Evolutionary conservation across 2,329 filamentous ascomycete species (phyloP).

Genomic region (Metarhizium robertsii): DNA sequence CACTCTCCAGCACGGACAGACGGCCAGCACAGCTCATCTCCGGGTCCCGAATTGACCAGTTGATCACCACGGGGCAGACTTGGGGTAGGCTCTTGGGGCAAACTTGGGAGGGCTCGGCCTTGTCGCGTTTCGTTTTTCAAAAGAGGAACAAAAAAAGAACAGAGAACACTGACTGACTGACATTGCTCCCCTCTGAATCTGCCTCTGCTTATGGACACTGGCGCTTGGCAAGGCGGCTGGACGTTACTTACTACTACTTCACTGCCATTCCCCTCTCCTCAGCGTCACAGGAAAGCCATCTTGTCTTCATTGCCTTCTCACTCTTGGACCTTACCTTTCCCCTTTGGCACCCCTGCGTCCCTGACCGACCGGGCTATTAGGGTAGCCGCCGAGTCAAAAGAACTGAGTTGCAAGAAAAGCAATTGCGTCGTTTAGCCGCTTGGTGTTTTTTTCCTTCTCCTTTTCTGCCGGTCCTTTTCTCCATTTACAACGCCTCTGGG

Average conservation of each 20-base stretch:
- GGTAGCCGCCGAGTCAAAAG: neutral
- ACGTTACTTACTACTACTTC: neutral
- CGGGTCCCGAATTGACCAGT: neutral
- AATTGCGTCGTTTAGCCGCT: neutral
- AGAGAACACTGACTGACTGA: neutral
- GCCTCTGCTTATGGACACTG: neutral
- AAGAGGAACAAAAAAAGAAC: neutral
- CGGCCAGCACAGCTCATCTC: slow-evolving; percentile 1
- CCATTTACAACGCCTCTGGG: neutral
- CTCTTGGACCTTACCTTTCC: neutral
- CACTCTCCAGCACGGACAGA: slow-evolving; percentile 1
- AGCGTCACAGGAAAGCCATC: neutral
- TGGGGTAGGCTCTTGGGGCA: neutral
- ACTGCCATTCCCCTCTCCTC: neutral
- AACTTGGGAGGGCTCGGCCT: neutral
- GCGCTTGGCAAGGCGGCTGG: neutral
- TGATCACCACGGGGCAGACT: neutral
- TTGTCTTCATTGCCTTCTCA: neutral
- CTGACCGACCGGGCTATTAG: neutral
- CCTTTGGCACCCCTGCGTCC: neutral
- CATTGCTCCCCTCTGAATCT: neutral
- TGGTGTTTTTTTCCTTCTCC: neutral
- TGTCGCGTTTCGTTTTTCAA: neutral
- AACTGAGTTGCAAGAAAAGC: neutral
- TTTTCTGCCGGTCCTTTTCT: neutral